phyloP scores from a whole-genome alignment of 306 rosid species.

The Begonia loranthoides region DNA sequence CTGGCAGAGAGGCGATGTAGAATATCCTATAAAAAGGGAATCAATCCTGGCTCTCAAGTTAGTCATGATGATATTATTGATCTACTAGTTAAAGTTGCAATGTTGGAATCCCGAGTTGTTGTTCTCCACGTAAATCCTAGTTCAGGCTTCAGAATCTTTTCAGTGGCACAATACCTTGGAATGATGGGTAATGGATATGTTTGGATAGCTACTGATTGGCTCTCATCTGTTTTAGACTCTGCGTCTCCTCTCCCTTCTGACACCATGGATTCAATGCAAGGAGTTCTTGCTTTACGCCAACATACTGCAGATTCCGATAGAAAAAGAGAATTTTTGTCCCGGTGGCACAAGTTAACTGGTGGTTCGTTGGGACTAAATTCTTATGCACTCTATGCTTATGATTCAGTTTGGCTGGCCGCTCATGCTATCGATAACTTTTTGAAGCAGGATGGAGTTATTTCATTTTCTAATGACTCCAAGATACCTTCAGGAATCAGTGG shows the following conservation, averaged over 20 bases:
- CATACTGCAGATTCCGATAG: constrained; percentile 69
- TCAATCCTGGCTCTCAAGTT: constrained; percentile 29
- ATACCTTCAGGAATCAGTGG: constrained; percentile 20
- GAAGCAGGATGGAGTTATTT: constrained; percentile 44
- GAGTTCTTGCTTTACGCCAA: constrained; percentile 67
- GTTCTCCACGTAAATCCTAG: constrained; percentile 72
- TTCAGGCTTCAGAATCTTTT: constrained; percentile 49
- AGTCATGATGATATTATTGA: constrained; percentile 35
- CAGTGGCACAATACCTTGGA: constrained; percentile 62
- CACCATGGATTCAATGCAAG: constrained; percentile 47
- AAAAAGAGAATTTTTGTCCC: constrained; percentile 44
- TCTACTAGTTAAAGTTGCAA: constrained; percentile 56
- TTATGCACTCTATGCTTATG: constrained; percentile 85
- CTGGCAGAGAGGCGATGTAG: constrained; percentile 56
- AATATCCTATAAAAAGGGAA: constrained; percentile 57
- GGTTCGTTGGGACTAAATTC: constrained; percentile 63
- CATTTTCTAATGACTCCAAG: constrained; percentile 58
- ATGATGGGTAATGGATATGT: constrained; percentile 78
- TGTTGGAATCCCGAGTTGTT: constrained; percentile 70
- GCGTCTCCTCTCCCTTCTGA: constrained; percentile 26
- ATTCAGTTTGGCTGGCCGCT: constrained; percentile 76
- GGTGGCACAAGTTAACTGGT: constrained; percentile 71
- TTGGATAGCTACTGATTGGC: constrained; percentile 97
- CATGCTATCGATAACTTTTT: constrained; percentile 66
- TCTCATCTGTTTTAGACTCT: constrained; percentile 63